A percentile compares a stretch with the other conserved stretches of the same genome.
phyloP scores from a whole-genome alignment of 1,139 yeast species.

The Saccharomyces pastorianus region DNA sequence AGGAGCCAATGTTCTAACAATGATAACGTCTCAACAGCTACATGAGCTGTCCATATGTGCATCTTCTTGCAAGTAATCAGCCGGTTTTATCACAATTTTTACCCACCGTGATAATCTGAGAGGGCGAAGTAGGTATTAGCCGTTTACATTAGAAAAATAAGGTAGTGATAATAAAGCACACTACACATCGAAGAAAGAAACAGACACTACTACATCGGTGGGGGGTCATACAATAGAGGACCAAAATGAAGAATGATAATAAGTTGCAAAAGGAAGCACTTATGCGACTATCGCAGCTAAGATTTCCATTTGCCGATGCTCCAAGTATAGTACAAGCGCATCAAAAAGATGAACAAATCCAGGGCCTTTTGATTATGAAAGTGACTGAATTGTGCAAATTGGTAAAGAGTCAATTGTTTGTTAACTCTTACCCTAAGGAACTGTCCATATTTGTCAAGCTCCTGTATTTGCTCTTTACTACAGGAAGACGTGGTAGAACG shows the following conservation, averaged over 20 bases:
- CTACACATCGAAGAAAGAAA: background rate
- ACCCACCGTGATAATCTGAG: background rate
- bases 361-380: slow-evolving; percentile 46
- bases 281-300: background rate
- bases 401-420: slow-evolving; percentile 56
- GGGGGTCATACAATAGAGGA: background rate
- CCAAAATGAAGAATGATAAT: background rate
- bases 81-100: background rate
- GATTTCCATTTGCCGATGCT: slow-evolving; percentile 37
- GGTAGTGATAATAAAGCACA: background rate
- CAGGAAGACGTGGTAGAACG: slow-evolving; percentile 68
- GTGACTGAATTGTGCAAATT: slow-evolving; percentile 43
- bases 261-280: background rate
- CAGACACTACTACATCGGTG: background rate
- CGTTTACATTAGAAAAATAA: background rate
- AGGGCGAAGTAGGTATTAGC: background rate
- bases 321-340: slow-evolving; percentile 63
- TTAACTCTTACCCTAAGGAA: slow-evolving; percentile 57
- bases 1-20: background rate
- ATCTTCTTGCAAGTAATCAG: background rate
- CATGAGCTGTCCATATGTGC: background rate
- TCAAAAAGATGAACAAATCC: slow-evolving; percentile 77
- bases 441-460: slow-evolving; percentile 51
- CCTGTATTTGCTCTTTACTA: slow-evolving; percentile 61
- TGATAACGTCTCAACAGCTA: background rate